phyloP scores from a whole-genome alignment of 495 filamentous ascomycete genomes.

The Thozetella sp. region DNA sequence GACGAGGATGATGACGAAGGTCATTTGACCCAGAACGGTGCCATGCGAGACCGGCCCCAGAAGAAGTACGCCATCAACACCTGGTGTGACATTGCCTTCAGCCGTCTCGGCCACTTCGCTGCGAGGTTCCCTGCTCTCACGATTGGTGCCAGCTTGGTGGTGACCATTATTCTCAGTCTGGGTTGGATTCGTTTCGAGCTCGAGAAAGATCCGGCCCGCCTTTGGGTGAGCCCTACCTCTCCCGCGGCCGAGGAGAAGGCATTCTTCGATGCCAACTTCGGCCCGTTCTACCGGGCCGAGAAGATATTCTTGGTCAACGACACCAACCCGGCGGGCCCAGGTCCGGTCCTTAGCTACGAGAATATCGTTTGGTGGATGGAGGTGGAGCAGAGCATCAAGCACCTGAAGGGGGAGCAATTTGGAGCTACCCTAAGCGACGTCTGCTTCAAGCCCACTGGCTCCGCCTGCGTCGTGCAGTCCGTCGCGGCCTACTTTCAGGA shows the following conservation, averaged over 20 bases:
- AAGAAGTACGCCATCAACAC: constrained; percentile 79
- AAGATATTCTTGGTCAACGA: constrained; percentile 95
- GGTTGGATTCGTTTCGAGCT: constrained; percentile 87
- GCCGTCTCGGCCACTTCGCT: constrained; percentile 76
- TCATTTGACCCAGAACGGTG: constrained; percentile 72
- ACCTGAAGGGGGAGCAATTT: constrained; percentile 65
- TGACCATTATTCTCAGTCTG: constrained; percentile 75
- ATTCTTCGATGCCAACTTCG: constrained; percentile 95
- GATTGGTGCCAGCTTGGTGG: constrained; percentile 67
- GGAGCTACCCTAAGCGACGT: constrained; percentile 76
- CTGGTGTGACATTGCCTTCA: constrained; percentile 77
- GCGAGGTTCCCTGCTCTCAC: constrained; percentile 85
- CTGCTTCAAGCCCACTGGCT: constrained; percentile 90
- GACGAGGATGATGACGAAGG: constrained; percentile 87
- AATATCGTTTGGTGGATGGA: constrained; percentile 94
- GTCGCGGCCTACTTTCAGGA: constrained; percentile 83
- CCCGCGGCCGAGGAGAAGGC: constrained; percentile 88
- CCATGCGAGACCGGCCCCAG: constrained; percentile 69
- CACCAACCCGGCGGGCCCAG: constrained; percentile 59
- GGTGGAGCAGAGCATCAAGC: constrained; percentile 74
- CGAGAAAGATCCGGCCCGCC: constrained; percentile 83
- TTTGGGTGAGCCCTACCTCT: constrained; percentile 95
- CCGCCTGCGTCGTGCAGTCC: constrained; percentile 91
- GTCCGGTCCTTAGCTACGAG: constrained; percentile 83
- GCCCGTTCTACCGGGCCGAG: constrained; percentile 92